Conservation (phyloP, 768 basidiomycete species). For the Boletus insuetus region DNA sequence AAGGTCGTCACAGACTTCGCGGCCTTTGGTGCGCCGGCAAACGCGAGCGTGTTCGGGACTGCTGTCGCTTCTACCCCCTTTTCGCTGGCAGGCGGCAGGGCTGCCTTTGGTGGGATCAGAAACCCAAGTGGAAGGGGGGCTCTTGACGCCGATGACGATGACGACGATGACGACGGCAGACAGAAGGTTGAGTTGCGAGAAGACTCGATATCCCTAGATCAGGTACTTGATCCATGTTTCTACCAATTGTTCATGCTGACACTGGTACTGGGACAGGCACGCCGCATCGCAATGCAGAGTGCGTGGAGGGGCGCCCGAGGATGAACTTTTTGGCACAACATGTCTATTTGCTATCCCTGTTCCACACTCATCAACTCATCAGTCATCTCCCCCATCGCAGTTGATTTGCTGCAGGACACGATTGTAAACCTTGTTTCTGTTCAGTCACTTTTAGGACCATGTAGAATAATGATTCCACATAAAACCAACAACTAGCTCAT, state of each 20-base stretch:
- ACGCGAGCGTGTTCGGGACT: constrained; percentile 79
- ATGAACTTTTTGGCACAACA: constrained; percentile 29
- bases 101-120: constrained; percentile 81
- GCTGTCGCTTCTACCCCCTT: constrained; percentile 80
- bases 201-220: constrained; percentile 88
- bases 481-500: constrained; percentile 6
- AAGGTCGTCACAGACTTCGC: constrained; percentile 90
- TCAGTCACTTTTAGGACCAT: constrained; percentile 18
- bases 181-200: constrained; percentile 78
- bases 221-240: constrained; percentile 48
- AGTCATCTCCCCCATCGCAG: background rate
- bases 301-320: constrained; percentile 76
- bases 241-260: constrained; percentile 1
- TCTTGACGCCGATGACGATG: constrained; percentile 70
- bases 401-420: constrained; percentile 11
- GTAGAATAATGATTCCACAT: constrained; percentile 24
- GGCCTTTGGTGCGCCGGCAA: constrained; percentile 73
- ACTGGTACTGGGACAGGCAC: constrained; percentile 47
- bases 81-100: constrained; percentile 74
- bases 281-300: constrained; percentile 85
- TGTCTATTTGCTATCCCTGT: constrained; percentile 1
- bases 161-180: constrained; percentile 61
- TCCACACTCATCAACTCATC: constrained; percentile 3
- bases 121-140: constrained; percentile 32
- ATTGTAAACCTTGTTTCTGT: constrained; percentile 11